These are phyloP conservation scores for Fusarium robinianum DNA, from an alignment of 2,329 filamentous ascomycete species.

Conservation along the genomic window DNA sequence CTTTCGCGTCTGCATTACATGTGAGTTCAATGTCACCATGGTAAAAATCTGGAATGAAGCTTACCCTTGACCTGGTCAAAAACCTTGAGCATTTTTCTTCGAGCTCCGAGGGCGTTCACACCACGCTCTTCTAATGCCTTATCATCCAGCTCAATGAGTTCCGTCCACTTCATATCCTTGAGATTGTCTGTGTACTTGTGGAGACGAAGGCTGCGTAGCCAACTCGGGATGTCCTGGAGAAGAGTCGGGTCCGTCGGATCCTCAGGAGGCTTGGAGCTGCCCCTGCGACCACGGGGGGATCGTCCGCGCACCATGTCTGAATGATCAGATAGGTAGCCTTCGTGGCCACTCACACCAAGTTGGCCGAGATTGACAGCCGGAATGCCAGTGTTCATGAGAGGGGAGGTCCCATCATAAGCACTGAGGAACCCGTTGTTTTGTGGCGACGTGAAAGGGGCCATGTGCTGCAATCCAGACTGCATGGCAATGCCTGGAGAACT, in stretches of 20 bases:
- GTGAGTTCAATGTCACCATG: slow-evolving; percentile 24
- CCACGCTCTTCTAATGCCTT: slow-evolving; percentile 90
- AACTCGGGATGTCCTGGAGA: slow-evolving; percentile 92
- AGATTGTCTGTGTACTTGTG: slow-evolving; percentile 99
- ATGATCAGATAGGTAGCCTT: slow-evolving; percentile 92
- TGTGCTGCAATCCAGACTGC: slow-evolving; percentile 65
- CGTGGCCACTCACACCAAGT: slow-evolving; percentile 70
- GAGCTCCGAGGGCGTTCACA: slow-evolving; percentile 90
- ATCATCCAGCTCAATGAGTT: slow-evolving; percentile 89
- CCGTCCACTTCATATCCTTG: slow-evolving; percentile 96
- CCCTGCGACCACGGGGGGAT: slow-evolving; percentile 87
- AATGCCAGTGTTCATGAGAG: slow-evolving; percentile 72
- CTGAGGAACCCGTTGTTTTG: slow-evolving; percentile 94
- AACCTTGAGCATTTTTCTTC: slow-evolving; percentile 98
- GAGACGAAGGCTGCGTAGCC: slow-evolving; percentile 90
- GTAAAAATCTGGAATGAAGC: slow-evolving; percentile 18
- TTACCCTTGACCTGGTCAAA: slow-evolving; percentile 91
- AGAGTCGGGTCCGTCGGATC: slow-evolving; percentile 91
- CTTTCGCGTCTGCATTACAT: slow-evolving; percentile 64
- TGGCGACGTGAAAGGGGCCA: slow-evolving; percentile 79
- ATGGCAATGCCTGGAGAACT: slow-evolving; percentile 87
- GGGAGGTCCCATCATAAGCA: slow-evolving; percentile 77
- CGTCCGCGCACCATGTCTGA: slow-evolving; percentile 89
- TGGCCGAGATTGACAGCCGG: slow-evolving; percentile 72
- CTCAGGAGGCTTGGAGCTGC: slow-evolving; percentile 96